Evolutionary conservation across 129 eudicot genomes (phyloP).

Genomic region (Ambrosia trifida): DNA sequence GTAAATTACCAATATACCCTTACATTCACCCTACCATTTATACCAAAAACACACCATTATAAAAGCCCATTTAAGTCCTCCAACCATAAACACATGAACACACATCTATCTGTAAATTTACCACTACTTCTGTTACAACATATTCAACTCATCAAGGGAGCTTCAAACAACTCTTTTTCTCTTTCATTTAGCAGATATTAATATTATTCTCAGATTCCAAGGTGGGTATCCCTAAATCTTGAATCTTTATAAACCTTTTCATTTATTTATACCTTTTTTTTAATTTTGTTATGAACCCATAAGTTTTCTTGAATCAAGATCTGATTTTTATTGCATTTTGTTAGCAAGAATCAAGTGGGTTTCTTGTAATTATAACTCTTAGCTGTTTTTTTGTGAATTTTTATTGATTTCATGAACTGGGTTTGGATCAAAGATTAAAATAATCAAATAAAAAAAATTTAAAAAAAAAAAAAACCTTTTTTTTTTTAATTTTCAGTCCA

Average conservation of each 20-base stretch:
- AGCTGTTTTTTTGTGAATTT: conserved; percentile 17
- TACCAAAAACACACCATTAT: not conserved
- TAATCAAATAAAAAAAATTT: conserved; percentile 16
- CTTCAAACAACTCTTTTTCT: conserved; percentile 21
- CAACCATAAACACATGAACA: conserved; percentile 20
- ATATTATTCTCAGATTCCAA: conserved; percentile 24
- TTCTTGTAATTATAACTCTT: conserved; percentile 20
- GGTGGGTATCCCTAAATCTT: conserved; percentile 40
- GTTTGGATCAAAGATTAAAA: conserved; percentile 22
- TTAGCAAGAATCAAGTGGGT: conserved; percentile 23
- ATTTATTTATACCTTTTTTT: not conserved
- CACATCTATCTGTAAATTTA: conserved; percentile 21
- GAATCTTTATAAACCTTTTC: conserved; percentile 25
- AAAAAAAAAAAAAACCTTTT: conserved; percentile 1
- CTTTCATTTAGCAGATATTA: conserved; percentile 28
- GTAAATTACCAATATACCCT: conserved; percentile 28
- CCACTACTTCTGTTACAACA: not conserved
- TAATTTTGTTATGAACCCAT: conserved; percentile 19
- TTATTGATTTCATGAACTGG: conserved; percentile 18
- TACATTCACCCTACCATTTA: conserved; percentile 1
- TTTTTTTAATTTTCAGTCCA: too few species aligned
- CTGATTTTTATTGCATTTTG: conserved; percentile 20
- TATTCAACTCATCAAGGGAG: conserved; percentile 25
- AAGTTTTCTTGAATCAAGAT: conserved; percentile 30
- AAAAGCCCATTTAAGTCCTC: conserved; percentile 20